Base-by-base conservation (phyloP, 208 protist genomes). In the Angomonas ambiguus region DNA sequence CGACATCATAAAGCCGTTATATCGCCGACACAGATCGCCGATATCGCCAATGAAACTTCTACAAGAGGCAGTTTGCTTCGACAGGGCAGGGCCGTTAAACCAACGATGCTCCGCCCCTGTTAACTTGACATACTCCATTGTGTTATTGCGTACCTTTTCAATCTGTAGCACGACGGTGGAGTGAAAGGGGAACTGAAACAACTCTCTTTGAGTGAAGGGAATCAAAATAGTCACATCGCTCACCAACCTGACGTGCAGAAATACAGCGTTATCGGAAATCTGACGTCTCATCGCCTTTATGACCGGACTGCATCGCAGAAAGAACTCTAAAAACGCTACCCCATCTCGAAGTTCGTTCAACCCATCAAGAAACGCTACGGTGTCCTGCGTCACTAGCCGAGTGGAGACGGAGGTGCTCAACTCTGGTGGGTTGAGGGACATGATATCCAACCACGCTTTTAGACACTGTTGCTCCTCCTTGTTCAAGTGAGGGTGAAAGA, bases 31-130 rank as follows among this genome's bases (percentile, higher is more conserved):
- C 3, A 92, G 38, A 48, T 94, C 88, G 5, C 85, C 88, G 10
- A 89, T 48, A 55, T 94, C 85, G 4, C 85, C 88, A 69, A 66
- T 85, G 34, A 76, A 69, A 2, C 80, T 83, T 0, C 63, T 4
- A 25, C 78, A 41, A 1, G 88, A 86, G 45, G 76, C 64, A 0
- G 83, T 91, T 61, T 82, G 79, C 25, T 65, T 28, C 0, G 88
- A 94, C 5, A 64, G 77, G 28, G 91, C 71, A 0, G 67, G 69
- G 5, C 88, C 88, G 30, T 76, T 76, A 60, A 89, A 94, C 85
- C 88, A 94, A 38, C 80, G 88, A 55, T 92, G 75, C 66, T 94
- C 85, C 0, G 72, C 73, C 5, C 69, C 70, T 10, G 80, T 74
- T 34, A 94, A 85, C 22, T 73, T 35, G 4, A 59, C 55, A 22